phyloP scores from a whole-genome alignment of 2,329 filamentous ascomycete species.

The Fusarium guadeloupense region DNA sequence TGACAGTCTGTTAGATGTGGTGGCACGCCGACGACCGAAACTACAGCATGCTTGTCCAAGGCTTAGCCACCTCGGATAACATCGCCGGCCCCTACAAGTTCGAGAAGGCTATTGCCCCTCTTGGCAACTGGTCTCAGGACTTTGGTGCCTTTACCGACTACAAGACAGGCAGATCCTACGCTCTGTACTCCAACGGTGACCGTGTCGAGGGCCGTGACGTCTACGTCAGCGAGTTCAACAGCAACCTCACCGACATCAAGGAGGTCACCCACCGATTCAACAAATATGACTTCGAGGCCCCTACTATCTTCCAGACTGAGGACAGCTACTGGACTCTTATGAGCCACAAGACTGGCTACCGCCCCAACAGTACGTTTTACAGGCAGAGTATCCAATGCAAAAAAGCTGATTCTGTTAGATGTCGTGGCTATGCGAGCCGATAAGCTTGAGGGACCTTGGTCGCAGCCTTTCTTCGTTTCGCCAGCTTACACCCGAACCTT shows the following conservation, averaged over 20 bases:
- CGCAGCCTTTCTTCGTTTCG: slow-evolving; percentile 60
- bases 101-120: slow-evolving; percentile 61
- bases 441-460: slow-evolving; percentile 59
- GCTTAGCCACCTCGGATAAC: slow-evolving; percentile 62
- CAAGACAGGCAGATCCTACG: slow-evolving; percentile 64
- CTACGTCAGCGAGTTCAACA: slow-evolving; percentile 64
- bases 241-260: slow-evolving; percentile 60
- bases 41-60: slow-evolving; percentile 66
- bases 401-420: slow-evolving; percentile 38
- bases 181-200: slow-evolving; percentile 69
- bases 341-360: slow-evolving; percentile 71
- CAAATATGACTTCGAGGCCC: slow-evolving; percentile 69
- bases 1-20: slow-evolving; percentile 56
- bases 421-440: slow-evolving; percentile 65
- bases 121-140: slow-evolving; percentile 71
- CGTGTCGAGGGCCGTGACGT: slow-evolving; percentile 63
- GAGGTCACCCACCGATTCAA: slow-evolving; percentile 63
- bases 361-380: slow-evolving; percentile 59
- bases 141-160: slow-evolving; percentile 69
- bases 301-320: slow-evolving; percentile 68
- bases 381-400: accelerated
- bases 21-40: slow-evolving; percentile 69
- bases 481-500: slow-evolving; percentile 60
- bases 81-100: slow-evolving; percentile 65
- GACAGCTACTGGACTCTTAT: slow-evolving; percentile 68